Evolutionary conservation across 2,329 filamentous ascomycete species (phyloP).

Genomic region (Pleurostoma richardsiae): DNA sequence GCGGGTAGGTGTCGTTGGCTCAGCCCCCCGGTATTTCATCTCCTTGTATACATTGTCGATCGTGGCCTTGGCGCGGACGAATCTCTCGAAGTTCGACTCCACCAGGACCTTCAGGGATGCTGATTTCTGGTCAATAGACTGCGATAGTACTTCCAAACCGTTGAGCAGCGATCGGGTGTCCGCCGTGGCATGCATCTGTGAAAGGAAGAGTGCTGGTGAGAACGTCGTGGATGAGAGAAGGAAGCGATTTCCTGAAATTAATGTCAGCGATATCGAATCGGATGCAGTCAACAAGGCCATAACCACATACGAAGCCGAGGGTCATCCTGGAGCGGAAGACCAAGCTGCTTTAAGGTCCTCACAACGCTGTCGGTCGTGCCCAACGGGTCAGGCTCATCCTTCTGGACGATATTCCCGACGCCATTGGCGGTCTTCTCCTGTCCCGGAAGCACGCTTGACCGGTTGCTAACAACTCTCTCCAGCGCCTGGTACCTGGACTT

Average conservation of each 20-base stretch:
- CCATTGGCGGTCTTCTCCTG: slow-evolving; percentile 62
- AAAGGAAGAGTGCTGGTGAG: slow-evolving; percentile 85
- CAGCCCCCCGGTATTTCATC: slow-evolving; percentile 73
- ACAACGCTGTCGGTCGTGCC: slow-evolving; percentile 87
- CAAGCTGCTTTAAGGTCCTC: slow-evolving; percentile 68
- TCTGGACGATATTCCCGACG: slow-evolving; percentile 73
- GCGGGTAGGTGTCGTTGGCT: slow-evolving; percentile 37
- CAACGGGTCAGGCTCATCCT: slow-evolving; percentile 88
- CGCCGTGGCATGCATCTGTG: slow-evolving; percentile 81
- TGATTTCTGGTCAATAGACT: slow-evolving; percentile 95
- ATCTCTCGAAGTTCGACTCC: slow-evolving; percentile 96
- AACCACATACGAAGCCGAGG: slow-evolving; percentile 60
- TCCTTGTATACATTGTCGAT: slow-evolving; percentile 99
- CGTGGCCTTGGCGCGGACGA: slow-evolving; percentile 93
- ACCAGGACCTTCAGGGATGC: slow-evolving; percentile 94
- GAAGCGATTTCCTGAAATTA: slow-evolving; percentile 72
- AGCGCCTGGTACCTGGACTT: slow-evolving; percentile 83
- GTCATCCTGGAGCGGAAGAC: slow-evolving; percentile 81
- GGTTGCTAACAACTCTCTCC: slow-evolving; percentile 67
- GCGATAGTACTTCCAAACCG: slow-evolving; percentile 80
- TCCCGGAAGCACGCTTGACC: slow-evolving; percentile 60
- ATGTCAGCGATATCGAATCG: background rate
- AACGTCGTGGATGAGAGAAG: slow-evolving; percentile 94
- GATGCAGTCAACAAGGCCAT: slow-evolving; percentile 5
- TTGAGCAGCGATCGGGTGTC: slow-evolving; percentile 76